phyloP scores from a whole-genome alignment of 495 filamentous ascomycete species.

The Penicillium roqueforti region DNA sequence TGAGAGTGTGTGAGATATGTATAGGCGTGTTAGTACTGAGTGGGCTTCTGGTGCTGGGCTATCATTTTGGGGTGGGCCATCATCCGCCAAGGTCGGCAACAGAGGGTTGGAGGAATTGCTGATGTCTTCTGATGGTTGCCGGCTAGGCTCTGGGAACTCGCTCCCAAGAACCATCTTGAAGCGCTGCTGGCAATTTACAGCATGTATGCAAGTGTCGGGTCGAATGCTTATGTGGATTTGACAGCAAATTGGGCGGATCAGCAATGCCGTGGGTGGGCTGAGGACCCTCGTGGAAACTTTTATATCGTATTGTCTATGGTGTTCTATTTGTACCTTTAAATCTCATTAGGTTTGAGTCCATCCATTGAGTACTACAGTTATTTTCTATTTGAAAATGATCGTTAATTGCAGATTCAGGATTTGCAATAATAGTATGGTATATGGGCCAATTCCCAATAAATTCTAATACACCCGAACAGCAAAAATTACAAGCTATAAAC shows the following conservation, averaged over 20 bases:
- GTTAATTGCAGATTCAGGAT: background rate
- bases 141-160: background rate
- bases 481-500: constrained; percentile 26
- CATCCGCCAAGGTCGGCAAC: background rate
- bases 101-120: background rate
- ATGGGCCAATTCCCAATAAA: constrained; percentile 13
- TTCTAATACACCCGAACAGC: constrained; percentile 23
- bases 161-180: background rate
- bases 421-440: constrained; percentile 8
- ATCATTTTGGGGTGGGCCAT: background rate
- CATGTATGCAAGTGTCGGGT: background rate
- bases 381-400: background rate
- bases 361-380: background rate
- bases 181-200: background rate
- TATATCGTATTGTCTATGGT: background rate
- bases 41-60: constrained; percentile 3
- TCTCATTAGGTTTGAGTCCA: background rate
- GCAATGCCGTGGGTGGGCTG: constrained; percentile 9
- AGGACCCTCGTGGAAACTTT: background rate
- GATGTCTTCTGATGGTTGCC: background rate
- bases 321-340: background rate
- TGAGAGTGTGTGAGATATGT: constrained; percentile 56
- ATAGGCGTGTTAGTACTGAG: constrained; percentile 19
- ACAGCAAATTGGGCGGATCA: background rate
- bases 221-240: background rate